These are phyloP conservation scores for Fusarium secorum DNA, from an alignment of 2,329 filamentous ascomycete genomes.

Conservation along the genomic window DNA sequence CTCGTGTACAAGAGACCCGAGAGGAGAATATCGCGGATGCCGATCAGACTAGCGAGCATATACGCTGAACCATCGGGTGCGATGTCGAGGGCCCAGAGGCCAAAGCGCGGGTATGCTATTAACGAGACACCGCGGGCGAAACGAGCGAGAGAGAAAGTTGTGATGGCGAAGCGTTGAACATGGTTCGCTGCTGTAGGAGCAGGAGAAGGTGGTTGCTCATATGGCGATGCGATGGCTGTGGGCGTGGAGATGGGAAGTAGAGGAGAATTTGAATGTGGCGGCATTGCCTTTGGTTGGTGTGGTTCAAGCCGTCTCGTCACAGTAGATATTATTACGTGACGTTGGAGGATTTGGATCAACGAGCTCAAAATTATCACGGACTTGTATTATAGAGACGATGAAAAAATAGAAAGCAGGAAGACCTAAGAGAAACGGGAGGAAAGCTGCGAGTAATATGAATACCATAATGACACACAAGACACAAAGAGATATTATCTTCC, in stretches of 20 bases:
- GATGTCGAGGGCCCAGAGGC: constrained; percentile 44
- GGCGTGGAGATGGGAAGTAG: constrained; percentile 40
- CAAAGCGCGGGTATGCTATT: constrained; percentile 42
- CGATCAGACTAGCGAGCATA: constrained; percentile 45
- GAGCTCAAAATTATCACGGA: constrained; percentile 8
- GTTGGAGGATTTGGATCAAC: neutral
- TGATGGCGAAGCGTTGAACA: constrained; percentile 38
- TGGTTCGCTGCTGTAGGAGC: constrained; percentile 19
- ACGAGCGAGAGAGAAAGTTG: constrained; percentile 39
- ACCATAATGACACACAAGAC: constrained; percentile 1
- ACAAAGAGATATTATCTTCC: neutral
- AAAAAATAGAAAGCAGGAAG: constrained; percentile 6
- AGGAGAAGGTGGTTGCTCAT: neutral
- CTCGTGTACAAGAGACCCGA: constrained; percentile 42
- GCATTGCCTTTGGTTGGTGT: constrained; percentile 24
- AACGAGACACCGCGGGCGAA: constrained; percentile 42
- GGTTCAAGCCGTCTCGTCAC: neutral
- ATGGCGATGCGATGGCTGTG: constrained; percentile 31
- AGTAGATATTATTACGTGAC: neutral
- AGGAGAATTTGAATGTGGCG: constrained; percentile 31
- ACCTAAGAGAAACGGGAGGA: constrained; percentile 18
- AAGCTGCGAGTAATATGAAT: constrained; percentile 8
- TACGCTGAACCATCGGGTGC: constrained; percentile 39
- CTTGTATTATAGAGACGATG: constrained; percentile 18
- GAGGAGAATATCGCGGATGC: constrained; percentile 45